Percentiles rank a stretch among this genome's conserved stretches.
These are phyloP conservation scores for Flueggea neowawraea DNA, from an alignment of 441 rosid genomes.

Conservation along the genomic window DNA sequence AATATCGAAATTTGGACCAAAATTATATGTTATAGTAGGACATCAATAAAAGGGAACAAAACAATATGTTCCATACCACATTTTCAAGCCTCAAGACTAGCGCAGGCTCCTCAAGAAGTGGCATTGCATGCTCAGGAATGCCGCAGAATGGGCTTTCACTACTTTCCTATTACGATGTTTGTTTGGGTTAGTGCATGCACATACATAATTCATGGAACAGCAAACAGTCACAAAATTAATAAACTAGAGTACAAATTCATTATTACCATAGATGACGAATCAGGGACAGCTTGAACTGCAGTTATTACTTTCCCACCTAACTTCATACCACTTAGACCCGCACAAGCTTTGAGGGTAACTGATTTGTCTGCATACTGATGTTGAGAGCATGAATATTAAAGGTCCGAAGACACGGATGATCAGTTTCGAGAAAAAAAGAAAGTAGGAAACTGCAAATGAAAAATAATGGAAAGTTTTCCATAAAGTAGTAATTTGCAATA, in stretches of 20 bases:
- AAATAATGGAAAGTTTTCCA: neutral
- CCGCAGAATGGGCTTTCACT: constrained; percentile 38
- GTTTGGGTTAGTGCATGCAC: constrained; percentile 18
- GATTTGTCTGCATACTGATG: constrained; percentile 77
- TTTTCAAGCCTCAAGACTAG: constrained; percentile 74
- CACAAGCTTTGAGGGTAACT: constrained; percentile 77
- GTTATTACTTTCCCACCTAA: constrained; percentile 81
- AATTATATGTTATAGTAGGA: no score
- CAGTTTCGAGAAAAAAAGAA: no score
- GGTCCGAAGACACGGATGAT: constrained; percentile 6
- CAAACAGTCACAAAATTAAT: no score
- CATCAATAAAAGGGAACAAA: neutral
- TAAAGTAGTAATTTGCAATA: constrained; percentile 3
- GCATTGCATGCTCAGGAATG: constrained; percentile 70
- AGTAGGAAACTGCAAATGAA: constrained; percentile 3
- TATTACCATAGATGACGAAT: constrained; percentile 46
- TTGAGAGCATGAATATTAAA: constrained; percentile 7
- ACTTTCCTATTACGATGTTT: constrained; percentile 40
- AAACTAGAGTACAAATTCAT: no score
- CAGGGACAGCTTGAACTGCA: constrained; percentile 65
- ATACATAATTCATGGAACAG: no score
- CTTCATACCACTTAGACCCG: constrained; percentile 89
- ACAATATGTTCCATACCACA: constrained; percentile 49
- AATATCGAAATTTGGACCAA: neutral
- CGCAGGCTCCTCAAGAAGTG: constrained; percentile 81